Percentiles rank a stretch among this genome's conserved stretches.
phyloP scores from a whole-genome alignment of 2,329 filamentous ascomycete genomes.

The Aspergillus versicolor region DNA sequence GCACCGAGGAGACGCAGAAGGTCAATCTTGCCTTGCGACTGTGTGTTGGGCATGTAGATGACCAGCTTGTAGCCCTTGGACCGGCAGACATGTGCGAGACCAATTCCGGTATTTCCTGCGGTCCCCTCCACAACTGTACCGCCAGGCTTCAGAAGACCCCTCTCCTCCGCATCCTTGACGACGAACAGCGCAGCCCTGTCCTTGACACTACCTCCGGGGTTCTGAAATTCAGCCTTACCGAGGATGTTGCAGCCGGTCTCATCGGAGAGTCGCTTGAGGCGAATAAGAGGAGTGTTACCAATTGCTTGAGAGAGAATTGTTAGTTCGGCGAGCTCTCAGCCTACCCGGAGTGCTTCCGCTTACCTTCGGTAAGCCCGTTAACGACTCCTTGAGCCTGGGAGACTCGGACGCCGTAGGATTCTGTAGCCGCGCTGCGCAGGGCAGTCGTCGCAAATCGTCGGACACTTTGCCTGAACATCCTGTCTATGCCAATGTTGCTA shows the following conservation, averaged over 20 bases:
- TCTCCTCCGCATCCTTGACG: slow-evolving; percentile 88
- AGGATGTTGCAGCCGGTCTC: slow-evolving; percentile 92
- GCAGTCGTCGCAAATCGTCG: slow-evolving; percentile 67
- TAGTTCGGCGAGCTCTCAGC: not conserved
- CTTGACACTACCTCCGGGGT: slow-evolving; percentile 94
- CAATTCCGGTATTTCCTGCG: slow-evolving; percentile 96
- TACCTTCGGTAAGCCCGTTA: slow-evolving; percentile 79
- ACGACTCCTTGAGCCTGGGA: slow-evolving; percentile 78
- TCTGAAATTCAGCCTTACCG: slow-evolving; percentile 98
- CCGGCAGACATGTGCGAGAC: slow-evolving; percentile 92
- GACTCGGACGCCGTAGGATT: slow-evolving; percentile 66
- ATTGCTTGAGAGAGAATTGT: slow-evolving; percentile 63
- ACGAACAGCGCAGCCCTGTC: slow-evolving; percentile 94
- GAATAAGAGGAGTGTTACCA: slow-evolving; percentile 93
- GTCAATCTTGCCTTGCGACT: slow-evolving; percentile 97
- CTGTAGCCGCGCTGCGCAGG: slow-evolving; percentile 44
- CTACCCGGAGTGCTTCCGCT: not conserved
- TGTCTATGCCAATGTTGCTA: slow-evolving; percentile 19
- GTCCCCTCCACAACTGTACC: slow-evolving; percentile 97
- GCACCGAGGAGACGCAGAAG: slow-evolving; percentile 85
- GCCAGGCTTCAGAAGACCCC: slow-evolving; percentile 75
- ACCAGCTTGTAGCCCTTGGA: slow-evolving; percentile 90
- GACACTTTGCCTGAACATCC: slow-evolving; percentile 69
- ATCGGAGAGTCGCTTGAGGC: slow-evolving; percentile 80
- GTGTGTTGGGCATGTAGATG: slow-evolving; percentile 99